Conservation (phyloP, 2,329 filamentous ascomycete genomes). For the Berkeleyomyces basicola region DNA sequence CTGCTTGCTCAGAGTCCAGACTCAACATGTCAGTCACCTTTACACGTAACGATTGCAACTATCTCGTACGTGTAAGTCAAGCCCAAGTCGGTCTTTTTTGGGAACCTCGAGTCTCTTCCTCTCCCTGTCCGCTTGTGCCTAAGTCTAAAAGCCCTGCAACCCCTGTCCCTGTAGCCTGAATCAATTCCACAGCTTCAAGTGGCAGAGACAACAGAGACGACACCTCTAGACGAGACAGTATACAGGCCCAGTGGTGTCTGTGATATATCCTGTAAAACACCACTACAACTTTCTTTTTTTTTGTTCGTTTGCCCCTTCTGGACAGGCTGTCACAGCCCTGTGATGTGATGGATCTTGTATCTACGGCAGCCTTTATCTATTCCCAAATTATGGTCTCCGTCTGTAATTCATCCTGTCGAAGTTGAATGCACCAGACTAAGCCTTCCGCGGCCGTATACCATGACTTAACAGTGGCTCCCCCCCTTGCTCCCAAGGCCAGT, state of each 20-base stretch:
- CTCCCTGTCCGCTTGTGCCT: no score
- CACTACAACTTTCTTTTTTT: not conserved
- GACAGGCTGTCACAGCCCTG: not conserved
- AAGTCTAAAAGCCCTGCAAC: not conserved
- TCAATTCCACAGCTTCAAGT: no score
- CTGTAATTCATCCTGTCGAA: no score
- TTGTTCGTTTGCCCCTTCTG: not conserved
- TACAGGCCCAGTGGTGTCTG: no score
- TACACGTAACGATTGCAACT: not conserved
- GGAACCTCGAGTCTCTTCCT: not conserved
- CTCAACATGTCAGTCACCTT: not conserved
- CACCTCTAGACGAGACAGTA: no score
- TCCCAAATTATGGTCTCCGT: no score
- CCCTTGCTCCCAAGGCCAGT: not conserved
- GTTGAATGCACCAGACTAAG: no score
- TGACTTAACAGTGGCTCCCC: not conserved
- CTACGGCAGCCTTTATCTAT: no score
- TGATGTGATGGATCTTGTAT: no score
- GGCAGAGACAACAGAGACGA: no score
- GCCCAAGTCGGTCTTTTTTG: not conserved
- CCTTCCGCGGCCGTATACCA: not conserved
- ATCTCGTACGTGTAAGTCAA: not conserved
- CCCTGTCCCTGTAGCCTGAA: not conserved
- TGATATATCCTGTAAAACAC: not conserved
- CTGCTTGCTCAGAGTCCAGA: not conserved